Conservation (phyloP, 2,329 filamentous ascomycete genomes). For the Calycina marina region DNA sequence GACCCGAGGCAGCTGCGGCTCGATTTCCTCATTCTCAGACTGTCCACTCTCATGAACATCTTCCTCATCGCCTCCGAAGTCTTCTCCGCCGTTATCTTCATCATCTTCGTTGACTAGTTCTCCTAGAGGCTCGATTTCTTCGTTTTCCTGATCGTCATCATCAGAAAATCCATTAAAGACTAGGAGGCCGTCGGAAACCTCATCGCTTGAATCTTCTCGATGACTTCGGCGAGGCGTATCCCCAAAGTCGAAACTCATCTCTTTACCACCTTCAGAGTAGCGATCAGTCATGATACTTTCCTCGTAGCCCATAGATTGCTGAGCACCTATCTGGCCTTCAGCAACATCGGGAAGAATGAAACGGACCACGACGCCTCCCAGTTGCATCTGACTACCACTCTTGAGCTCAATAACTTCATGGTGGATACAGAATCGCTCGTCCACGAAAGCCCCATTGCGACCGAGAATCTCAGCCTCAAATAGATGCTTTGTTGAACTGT, state of each 20-base stretch:
- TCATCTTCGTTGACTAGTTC: conserved; percentile 20
- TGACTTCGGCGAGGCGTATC: conserved; percentile 42
- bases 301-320: conserved; percentile 32
- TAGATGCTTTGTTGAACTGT: conserved; percentile 43
- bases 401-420: conserved; percentile 41
- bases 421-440: conserved; percentile 40
- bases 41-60: conserved; percentile 3
- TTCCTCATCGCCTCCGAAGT: conserved; percentile 15
- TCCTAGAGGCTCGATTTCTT: conserved; percentile 11
- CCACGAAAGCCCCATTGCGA: conserved; percentile 53
- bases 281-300: conserved; percentile 34
- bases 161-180: too few species aligned
- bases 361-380: conserved; percentile 53
- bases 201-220: conserved; percentile 21
- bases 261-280: conserved; percentile 43
- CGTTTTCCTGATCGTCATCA: conserved; percentile 12
- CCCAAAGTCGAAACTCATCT: conserved; percentile 64
- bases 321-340: conserved; percentile 40
- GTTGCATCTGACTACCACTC: conserved; percentile 53
- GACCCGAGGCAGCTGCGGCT: conserved; percentile 4
- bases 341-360: conserved; percentile 56
- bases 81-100: conserved; percentile 18
- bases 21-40: background rate
- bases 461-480: conserved; percentile 49
- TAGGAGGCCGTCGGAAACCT: conserved; percentile 6